Base-by-base conservation (phyloP, 148 eudicot species). In the Diospyros kaki region DNA sequence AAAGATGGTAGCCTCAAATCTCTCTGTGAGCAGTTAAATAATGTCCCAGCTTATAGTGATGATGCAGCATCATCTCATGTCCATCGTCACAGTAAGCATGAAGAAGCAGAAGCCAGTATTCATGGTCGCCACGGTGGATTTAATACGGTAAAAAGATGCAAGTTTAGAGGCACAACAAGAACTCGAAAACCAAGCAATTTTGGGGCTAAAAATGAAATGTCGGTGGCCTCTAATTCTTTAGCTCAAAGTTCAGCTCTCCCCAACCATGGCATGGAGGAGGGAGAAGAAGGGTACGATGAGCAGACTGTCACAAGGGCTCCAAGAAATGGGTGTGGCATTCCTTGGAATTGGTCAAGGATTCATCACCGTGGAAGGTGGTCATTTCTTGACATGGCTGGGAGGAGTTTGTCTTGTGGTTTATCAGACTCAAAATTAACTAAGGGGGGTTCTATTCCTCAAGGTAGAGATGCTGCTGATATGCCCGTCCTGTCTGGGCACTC, bases 291-390 rank as follows among this genome's bases (percentile, higher is more conserved):
- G 62, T 64, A 78, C 71, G 85, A 72, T 51, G 82, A 78, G 69
- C 84, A 77, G 53, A 86, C 85, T 89, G 86, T 86, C 64, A 79
- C 89, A 12, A 83, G 88, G 77, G 87, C 65, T 75, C 95, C 97
- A 5, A 81, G 74, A 77, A 87, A 92, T 69, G 91, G 96, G 40
- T 95, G 96, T 81, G 97, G 98, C 3, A 90, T 90, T 78, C 98
- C 97, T 74, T 91, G 87, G 82, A 89, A 91, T 78, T 91, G 98
- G 97, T 93, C 98, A 56, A 88, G 96, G 38, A 91, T 91, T 81
- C 98, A 93, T 80, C 77, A 91, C 43, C 80, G 98, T 60, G 96
- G 98, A 11, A 95, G 82, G 77, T 86, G 82, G 77, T 86, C 94
- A 17, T 83, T 95, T 77, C 92, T 95, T 60, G 98, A 95, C 80